Evolutionary conservation across 176 grass and related monocot genomes (phyloP), one percentile per base, ranked within the genome.

Genomic region (Saccharum spontaneum): DNA sequence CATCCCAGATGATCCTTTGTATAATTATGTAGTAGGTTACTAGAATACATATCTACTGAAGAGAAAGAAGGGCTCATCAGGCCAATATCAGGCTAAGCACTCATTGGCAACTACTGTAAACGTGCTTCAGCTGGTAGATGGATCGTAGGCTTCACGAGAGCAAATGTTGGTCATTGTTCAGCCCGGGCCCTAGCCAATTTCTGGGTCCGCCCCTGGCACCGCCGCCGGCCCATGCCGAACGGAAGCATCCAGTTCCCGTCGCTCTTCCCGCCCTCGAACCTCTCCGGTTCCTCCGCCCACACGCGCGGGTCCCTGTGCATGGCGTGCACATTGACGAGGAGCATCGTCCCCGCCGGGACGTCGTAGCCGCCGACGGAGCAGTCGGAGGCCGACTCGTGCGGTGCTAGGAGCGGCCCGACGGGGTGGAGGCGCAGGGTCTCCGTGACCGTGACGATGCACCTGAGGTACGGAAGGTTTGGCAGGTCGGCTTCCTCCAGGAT

Each of bases 201-300:
- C n/a, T n/a, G n/a, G n/a, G n/a, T n/a, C n/a, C n/a, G n/a, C n/a
- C n/a, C n/a, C n/a, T n/a, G n/a, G n/a, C n/a, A n/a, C 75, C 67
- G 18, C 30, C 81, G 38, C 20, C 87, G 34, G 7, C 81, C 87
- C 81, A 88, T 79, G 12, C 87, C 75, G 36, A 88, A 88, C 1
- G 87, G 87, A 18, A 88, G 43, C 75, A 88, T 88, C 87, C 81
- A 84, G 20, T 79, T 88, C 3, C 87, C 68, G 22, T 79, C 75
- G 5, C 68, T 41, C 75, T 43, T 84, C 2, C 67, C 75, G 3
- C 36, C 24, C 22, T 79, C 68, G 14, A 88, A 88, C 57, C 33
- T 57, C 7, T 4, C 38, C 0, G 80, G 43, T 0, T 79, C 75
- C 9, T 84, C 22, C 57, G 28, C 28, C 28, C 57, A 60, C 57